Conservation (phyloP, 2,329 filamentous ascomycete genomes). For the Aspergillus candidus region DNA sequence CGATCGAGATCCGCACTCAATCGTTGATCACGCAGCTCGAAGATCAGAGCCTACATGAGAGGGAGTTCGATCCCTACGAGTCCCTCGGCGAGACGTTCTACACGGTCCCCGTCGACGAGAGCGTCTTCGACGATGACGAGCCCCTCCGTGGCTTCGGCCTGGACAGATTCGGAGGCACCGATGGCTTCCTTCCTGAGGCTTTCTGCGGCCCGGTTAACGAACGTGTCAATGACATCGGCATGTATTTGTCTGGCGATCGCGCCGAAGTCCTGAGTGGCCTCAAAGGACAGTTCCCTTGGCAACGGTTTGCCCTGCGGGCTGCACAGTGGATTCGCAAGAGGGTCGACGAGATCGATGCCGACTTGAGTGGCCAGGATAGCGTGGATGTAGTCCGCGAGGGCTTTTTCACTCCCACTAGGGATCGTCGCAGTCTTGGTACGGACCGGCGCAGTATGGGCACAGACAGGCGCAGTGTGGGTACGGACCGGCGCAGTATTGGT, state of each 20-base stretch:
- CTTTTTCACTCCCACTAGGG: slow-evolving; percentile 16
- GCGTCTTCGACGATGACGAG: slow-evolving; percentile 5
- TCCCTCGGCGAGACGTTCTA: slow-evolving; percentile 41
- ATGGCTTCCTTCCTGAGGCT: slow-evolving; percentile 32
- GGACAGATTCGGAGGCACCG: slow-evolving; percentile 32
- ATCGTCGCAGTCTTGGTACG: slow-evolving; percentile 16
- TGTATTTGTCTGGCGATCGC: slow-evolving; percentile 25
- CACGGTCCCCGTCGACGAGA: slow-evolving; percentile 13
- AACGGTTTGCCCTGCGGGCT: slow-evolving; percentile 40
- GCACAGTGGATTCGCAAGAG: slow-evolving; percentile 44
- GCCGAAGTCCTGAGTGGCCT: slow-evolving; percentile 37
- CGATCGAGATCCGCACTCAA: slow-evolving; percentile 52
- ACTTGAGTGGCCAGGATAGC: slow-evolving; percentile 41
- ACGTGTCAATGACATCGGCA: slow-evolving; percentile 35
- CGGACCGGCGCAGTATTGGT: not conserved
- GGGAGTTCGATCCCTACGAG: slow-evolving; percentile 35
- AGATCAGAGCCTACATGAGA: slow-evolving; percentile 20
- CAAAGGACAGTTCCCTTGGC: slow-evolving; percentile 45
- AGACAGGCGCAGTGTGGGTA: slow-evolving; percentile 2
- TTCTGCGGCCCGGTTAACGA: slow-evolving; percentile 31
- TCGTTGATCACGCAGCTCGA: slow-evolving; percentile 43
- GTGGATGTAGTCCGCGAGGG: slow-evolving; percentile 24
- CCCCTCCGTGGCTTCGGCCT: slow-evolving; percentile 25
- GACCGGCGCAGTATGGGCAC: not conserved
- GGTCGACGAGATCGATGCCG: slow-evolving; percentile 40